Evolutionary conservation across 768 basidiomycete species (phyloP).

Genomic region (Calocybe cyanea): DNA sequence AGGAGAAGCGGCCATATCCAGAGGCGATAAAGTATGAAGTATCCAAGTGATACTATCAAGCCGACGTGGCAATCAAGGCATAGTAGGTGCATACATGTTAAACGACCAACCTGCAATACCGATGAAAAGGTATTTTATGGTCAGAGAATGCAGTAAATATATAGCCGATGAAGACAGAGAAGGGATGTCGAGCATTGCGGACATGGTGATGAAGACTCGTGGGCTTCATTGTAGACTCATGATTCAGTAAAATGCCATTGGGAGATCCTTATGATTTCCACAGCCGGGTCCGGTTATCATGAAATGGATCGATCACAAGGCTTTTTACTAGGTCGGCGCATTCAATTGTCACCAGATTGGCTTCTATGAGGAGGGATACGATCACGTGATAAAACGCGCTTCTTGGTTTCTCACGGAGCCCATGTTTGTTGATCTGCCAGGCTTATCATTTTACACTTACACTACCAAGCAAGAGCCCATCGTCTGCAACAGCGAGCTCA

Average conservation of each 20-base stretch:
- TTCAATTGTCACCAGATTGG: no score
- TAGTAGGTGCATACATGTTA: neutral
- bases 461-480: constrained; percentile 13
- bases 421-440: constrained; percentile 36
- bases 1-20: constrained; percentile 30
- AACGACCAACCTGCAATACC: neutral
- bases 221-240: no score
- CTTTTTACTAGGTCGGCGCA: no score
- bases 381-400: constrained; percentile 40
- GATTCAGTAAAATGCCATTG: no score
- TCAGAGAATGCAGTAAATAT: neutral
- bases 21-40: constrained; percentile 20
- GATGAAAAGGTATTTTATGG: neutral
- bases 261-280: constrained; percentile 1
- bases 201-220: neutral
- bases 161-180: neutral
- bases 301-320: no score
- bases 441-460: constrained; percentile 13
- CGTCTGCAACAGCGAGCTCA: constrained; percentile 14
- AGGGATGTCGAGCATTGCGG: neutral
- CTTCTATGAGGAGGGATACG: no score
- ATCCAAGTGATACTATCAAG: constrained; percentile 12
- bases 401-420: constrained; percentile 32
- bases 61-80: neutral
- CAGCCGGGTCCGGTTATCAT: no score